Evolutionary conservation across 2,329 filamentous ascomycete genomes (phyloP).

Genomic region (Aspergillus intermedius): DNA sequence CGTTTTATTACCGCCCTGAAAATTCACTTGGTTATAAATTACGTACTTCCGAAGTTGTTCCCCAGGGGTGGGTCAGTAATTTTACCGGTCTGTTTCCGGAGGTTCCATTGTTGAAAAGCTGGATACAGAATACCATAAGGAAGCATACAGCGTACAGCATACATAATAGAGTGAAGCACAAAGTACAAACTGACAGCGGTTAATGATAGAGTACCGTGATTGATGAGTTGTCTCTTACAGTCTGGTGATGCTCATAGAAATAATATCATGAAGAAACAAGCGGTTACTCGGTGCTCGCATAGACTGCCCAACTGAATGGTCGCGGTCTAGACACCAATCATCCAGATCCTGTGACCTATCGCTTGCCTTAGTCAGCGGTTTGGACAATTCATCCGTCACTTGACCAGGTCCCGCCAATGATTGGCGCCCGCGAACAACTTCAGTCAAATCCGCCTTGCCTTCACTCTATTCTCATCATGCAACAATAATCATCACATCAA

Average conservation of each 20-base stretch:
- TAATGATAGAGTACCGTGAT: background rate
- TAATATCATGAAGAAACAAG: too few relatives aligned
- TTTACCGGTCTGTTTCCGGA: slow-evolving; percentile 26
- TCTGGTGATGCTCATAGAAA: background rate
- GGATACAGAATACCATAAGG: too few relatives aligned
- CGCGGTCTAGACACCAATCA: background rate
- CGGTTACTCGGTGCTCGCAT: background rate
- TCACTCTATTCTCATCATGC: background rate
- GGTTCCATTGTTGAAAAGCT: too few relatives aligned
- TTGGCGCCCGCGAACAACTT: background rate
- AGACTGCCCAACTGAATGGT: background rate
- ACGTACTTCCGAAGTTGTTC: slow-evolving; percentile 19
- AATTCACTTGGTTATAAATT: slow-evolving; percentile 4
- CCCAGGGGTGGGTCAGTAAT: slow-evolving; percentile 17
- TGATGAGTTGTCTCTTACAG: slow-evolving; percentile 7
- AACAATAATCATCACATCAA: background rate
- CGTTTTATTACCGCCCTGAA: too few relatives aligned
- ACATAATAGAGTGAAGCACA: background rate
- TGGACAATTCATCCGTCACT: background rate
- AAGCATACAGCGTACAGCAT: background rate
- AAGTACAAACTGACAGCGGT: background rate
- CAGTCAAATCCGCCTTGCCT: background rate
- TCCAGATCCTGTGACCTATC: background rate
- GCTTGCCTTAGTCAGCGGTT: background rate
- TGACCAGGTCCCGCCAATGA: background rate